Evolutionary conservation across 192 early-diverging fungal species (phyloP).

Genomic region (Geranomyces variabilis): DNA sequence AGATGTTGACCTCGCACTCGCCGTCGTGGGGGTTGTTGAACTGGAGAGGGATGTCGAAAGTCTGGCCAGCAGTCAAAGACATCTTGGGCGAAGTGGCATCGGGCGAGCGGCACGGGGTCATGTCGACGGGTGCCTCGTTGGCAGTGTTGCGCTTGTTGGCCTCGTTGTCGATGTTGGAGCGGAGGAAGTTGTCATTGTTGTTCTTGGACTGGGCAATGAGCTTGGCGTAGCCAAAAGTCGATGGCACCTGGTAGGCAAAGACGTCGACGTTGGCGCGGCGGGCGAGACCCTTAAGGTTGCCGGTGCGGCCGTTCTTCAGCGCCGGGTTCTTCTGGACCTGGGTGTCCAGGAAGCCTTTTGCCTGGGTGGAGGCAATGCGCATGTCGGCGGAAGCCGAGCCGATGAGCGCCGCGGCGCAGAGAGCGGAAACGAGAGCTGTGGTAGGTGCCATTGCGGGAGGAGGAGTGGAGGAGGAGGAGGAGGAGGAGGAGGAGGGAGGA

Average conservation of each 20-base stretch:
- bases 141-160: constrained; percentile 37
- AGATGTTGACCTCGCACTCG: constrained; percentile 44
- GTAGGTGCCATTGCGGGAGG: not conserved
- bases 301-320: constrained; percentile 24
- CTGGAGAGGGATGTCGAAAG: constrained; percentile 30
- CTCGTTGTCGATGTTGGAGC: constrained; percentile 42
- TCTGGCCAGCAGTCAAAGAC: constrained; percentile 21
- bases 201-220: constrained; percentile 32
- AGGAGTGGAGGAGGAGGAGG: not conserved
- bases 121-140: constrained; percentile 30
- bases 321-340: constrained; percentile 29
- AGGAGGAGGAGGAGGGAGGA: not conserved
- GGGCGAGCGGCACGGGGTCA: constrained; percentile 34
- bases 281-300: constrained; percentile 4
- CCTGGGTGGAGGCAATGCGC: constrained; percentile 25
- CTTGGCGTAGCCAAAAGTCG: constrained; percentile 23
- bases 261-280: constrained; percentile 14
- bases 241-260: constrained; percentile 33
- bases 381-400: constrained; percentile 24
- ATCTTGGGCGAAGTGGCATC: constrained; percentile 7
- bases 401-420: constrained; percentile 8
- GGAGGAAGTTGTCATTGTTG: constrained; percentile 41
- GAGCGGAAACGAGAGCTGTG: not conserved
- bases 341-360: constrained; percentile 23
- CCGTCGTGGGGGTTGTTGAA: constrained; percentile 43